These are phyloP conservation scores for Venturia nashicola DNA, from an alignment of 2,329 filamentous ascomycete species.

Conservation along the genomic window DNA sequence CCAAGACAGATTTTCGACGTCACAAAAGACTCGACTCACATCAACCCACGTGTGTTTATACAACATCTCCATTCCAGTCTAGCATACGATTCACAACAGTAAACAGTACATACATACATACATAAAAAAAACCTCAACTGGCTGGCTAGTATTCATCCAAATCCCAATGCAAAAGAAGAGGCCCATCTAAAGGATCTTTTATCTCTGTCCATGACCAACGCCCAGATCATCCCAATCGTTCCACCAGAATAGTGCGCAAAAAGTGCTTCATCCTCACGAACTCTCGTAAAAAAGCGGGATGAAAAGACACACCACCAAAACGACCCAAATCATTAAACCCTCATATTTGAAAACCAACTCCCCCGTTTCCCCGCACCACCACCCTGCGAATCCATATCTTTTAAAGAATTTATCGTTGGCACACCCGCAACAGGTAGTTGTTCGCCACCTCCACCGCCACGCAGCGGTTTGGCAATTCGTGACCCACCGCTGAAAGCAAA, in stretches of 20 bases:
- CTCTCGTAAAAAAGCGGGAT: neutral
- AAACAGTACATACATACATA: no score
- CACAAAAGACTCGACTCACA: no score
- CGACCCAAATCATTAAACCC: neutral
- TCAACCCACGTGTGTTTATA: no score
- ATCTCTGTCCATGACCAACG: neutral
- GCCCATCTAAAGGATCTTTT: neutral
- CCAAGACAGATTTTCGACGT: no score
- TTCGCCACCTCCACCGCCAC: conserved; percentile 38
- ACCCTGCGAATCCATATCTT: neutral
- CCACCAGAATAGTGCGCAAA: neutral
- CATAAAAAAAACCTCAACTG: no score
- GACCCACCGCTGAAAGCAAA: conserved; percentile 43
- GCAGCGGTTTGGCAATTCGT: conserved; percentile 52
- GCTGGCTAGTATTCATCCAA: neutral
- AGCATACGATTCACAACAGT: no score
- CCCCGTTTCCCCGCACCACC: conserved; percentile 3
- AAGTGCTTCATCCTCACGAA: neutral
- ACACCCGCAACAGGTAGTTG: conserved; percentile 16
- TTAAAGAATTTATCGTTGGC: neutral
- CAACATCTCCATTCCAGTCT: no score
- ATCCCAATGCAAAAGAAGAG: neutral
- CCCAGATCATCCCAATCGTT: neutral
- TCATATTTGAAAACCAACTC: conserved; percentile 6
- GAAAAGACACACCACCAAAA: neutral